Base-by-base conservation (phyloP, 164 flowering plant species). In the Magnolia kwangsiensis region DNA sequence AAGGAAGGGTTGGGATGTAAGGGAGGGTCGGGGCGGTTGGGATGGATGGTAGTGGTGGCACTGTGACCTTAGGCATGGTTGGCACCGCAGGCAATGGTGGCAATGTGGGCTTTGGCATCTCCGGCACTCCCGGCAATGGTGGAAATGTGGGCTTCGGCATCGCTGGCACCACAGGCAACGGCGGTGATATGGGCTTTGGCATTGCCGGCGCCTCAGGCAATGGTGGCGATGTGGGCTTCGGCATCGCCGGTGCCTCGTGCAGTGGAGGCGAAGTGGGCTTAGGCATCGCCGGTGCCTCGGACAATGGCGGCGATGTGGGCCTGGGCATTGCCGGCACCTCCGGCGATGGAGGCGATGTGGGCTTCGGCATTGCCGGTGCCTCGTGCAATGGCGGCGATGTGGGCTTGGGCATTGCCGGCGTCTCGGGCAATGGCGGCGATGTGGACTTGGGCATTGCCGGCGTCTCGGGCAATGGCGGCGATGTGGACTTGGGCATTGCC, bases 1-100 rank as follows among this genome's bases (percentile, higher is more conserved):
- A 20, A 6, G 9, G 68, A 14, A 51, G 50, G 50, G 68, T 23
- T 10, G 29, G 68, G 29, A 51, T 72, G 50, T n/a, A 72, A 31
- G 67, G 61, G 21, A 59, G 18, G 8, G 50, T 23, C 4, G 67
- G 66, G 45, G 19, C 5, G 9, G 63, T 55, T 10, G 67, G 74
- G 66, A 72, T 55, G n/a, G 75, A 73, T 58, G 75, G 66, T 64
- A 27, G 16, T 18, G 74, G 74, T 18, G 74, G 74, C 50, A 58
- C 4, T 2, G 49, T 58, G 65, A 16, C 66, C 74, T 72, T 72
- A 27, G 64, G 75, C 4, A 63, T 8, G 37, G 69, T n/a, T 11
- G 69, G 74, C 19, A 58, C 20, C n/a, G n/a, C n/a, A n/a, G 13
- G 50, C 49, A 10, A 10, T 29, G 74, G 49, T 5, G 45, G 45